Percentiles rank a stretch among this genome's conserved stretches.
Evolutionary conservation across 495 filamentous ascomycete species (phyloP).

Genomic region (Penicillium goetzii): DNA sequence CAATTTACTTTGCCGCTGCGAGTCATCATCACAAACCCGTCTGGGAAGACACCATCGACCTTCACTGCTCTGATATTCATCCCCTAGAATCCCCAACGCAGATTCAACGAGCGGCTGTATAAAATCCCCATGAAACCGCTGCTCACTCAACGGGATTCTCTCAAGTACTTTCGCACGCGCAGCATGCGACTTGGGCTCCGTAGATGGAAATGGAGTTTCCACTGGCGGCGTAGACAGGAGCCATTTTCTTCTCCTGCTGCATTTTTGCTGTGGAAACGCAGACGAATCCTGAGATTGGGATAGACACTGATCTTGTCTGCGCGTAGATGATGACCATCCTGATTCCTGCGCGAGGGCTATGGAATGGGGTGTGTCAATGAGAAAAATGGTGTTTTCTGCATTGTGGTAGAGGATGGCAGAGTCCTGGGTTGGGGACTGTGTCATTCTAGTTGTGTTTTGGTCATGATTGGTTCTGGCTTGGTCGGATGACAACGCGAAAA

Average conservation of each 20-base stretch:
- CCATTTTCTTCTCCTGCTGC: conserved; percentile 14
- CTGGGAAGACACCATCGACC: conserved; percentile 50
- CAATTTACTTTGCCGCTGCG: conserved; percentile 8
- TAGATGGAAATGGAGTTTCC: conserved; percentile 38
- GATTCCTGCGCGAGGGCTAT: conserved; percentile 50
- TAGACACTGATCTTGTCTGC: neutral
- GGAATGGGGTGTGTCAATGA: conserved; percentile 69
- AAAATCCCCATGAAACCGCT: conserved; percentile 33
- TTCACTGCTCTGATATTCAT: neutral
- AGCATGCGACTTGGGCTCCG: conserved; percentile 47
- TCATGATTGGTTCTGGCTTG: neutral
- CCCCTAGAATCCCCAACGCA: conserved; percentile 37
- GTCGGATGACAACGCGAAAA: neutral
- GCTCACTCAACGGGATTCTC: conserved; percentile 34
- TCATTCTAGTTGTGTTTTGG: conserved; percentile 11
- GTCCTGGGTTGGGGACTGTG: neutral
- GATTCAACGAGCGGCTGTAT: conserved; percentile 36
- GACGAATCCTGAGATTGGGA: conserved; percentile 1
- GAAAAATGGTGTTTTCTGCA: conserved; percentile 42
- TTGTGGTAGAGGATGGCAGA: conserved; percentile 58
- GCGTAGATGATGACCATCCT: conserved; percentile 15
- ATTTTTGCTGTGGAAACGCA: neutral
- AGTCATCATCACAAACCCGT: conserved; percentile 19
- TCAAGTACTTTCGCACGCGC: conserved; percentile 44
- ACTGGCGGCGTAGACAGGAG: conserved; percentile 40